Base-by-base conservation (phyloP, 2,329 filamentous ascomycete genomes). In the Coleophoma eucalyptorum region DNA sequence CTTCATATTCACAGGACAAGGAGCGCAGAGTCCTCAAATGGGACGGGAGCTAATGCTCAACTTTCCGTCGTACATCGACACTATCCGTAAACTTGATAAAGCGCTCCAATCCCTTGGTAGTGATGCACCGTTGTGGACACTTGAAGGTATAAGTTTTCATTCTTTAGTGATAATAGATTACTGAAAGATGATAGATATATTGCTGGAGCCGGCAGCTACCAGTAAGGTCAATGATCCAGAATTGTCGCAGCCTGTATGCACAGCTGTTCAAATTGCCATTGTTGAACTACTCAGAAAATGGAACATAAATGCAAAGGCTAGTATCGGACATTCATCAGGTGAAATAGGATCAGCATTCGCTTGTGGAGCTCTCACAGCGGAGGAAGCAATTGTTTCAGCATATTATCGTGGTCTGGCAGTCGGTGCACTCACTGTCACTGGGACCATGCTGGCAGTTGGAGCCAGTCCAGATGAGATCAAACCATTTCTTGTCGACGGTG, bases 1-100 rank as follows among this genome's bases (percentile, higher is more conserved):
- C 10, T 59, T 58, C 42, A 54, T 63, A 4, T 65, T 65, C 48
- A 62, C 62, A 13, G 63, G 63, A 18, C 63, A 65, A 38, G 62
- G 63, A n/a, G 59, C 61, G 2, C 61, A 65, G 50, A 64, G 61
- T 59, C 26, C 49, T 11, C 18, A 50, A n/a, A 65, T 65, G 62
- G 62, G 61, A 4, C 50, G 49, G 20, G 52, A 57, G 15, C 42
- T 64, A n/a, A 55, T 50, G n/a, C n/a, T n/a, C n/a, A n/a, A n/a
- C n/a, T n/a, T n/a, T n/a, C n/a, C n/a, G n/a, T 19, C 10, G 33
- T 35, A 35, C 15, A 10, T 35, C 33, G 15, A 10, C 33, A 35
- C 15, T 15, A 35, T 15, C 33, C 10, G 10, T 15, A 35, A 15
- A 35, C 33, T 35, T 35, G 10, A 35, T 10, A 10, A 35, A n/a